Evolutionary conservation across 768 basidiomycete species (phyloP).

Genomic region (Phaeotremella skinneri): DNA sequence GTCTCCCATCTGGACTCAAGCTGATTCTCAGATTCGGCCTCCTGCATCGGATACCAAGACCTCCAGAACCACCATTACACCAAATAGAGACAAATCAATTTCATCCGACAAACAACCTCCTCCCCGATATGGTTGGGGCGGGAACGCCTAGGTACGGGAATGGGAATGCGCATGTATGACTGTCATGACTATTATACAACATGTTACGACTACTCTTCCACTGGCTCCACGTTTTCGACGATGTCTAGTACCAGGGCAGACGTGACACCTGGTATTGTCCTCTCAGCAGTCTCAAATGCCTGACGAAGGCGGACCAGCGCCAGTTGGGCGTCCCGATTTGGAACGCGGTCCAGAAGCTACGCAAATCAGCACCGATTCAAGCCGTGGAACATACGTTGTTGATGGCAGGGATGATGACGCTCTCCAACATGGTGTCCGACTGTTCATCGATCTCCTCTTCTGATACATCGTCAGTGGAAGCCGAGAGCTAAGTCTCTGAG

Average conservation of each 20-base stretch:
- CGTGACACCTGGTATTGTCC: constrained; percentile 91
- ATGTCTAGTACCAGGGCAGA: constrained; percentile 87
- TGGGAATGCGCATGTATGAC: background rate
- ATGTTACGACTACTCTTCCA: constrained; percentile 29
- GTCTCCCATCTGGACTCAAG: constrained; percentile 40
- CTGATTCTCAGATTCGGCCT: constrained; percentile 68
- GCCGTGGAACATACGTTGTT: constrained; percentile 67
- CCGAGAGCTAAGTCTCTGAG: constrained; percentile 1
- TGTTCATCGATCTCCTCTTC: constrained; percentile 39
- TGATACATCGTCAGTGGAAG: constrained; percentile 2
- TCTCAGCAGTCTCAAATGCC: constrained; percentile 92
- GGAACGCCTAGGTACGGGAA: too few species aligned
- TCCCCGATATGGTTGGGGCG: too few species aligned
- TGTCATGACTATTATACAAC: constrained; percentile 1
- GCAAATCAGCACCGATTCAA: background rate
- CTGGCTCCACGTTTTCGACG: constrained; percentile 50
- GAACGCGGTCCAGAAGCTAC: constrained; percentile 86
- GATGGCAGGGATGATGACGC: constrained; percentile 92
- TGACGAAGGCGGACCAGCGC: constrained; percentile 81
- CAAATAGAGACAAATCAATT: background rate
- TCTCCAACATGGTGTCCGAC: constrained; percentile 77
- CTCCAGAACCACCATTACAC: constrained; percentile 43
- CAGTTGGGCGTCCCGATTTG: constrained; percentile 84
- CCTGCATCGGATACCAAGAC: constrained; percentile 86
- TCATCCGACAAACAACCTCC: too few species aligned